Evolutionary conservation across 352 stramenopile genomes (phyloP).

Genomic region (Discostella stelligera): DNA sequence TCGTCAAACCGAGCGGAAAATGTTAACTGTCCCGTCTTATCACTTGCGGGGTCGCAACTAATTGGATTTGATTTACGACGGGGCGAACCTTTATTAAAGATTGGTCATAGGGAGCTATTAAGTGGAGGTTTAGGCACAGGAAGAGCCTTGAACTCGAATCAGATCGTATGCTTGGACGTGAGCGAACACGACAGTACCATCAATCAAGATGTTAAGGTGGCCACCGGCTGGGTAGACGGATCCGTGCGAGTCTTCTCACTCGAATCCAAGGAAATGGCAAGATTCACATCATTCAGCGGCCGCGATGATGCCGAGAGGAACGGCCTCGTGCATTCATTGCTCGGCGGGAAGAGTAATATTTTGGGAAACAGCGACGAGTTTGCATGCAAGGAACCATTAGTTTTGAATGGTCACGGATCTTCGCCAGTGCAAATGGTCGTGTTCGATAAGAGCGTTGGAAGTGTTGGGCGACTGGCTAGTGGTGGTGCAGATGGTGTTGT

Average conservation of each 20-base stretch:
- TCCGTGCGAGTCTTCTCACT: slow-evolving; percentile 75
- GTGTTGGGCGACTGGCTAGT: slow-evolving; percentile 57
- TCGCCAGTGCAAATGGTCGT: slow-evolving; percentile 66
- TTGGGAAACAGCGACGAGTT: slow-evolving; percentile 53
- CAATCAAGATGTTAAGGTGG: slow-evolving; percentile 48
- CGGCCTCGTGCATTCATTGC: slow-evolving; percentile 64
- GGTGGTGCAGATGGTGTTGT: slow-evolving; percentile 76
- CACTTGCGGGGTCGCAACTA: slow-evolving; percentile 64
- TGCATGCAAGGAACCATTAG: slow-evolving; percentile 62
- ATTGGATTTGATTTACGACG: slow-evolving; percentile 65
- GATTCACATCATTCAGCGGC: slow-evolving; percentile 11
- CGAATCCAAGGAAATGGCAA: slow-evolving; percentile 44
- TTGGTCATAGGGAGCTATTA: slow-evolving; percentile 68
- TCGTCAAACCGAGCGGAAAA: slow-evolving; percentile 12
- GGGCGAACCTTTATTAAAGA: slow-evolving; percentile 58
- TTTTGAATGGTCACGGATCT: slow-evolving; percentile 77
- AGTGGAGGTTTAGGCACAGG: slow-evolving; percentile 69
- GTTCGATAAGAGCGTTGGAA: slow-evolving; percentile 59
- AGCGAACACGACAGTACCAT: slow-evolving; percentile 13
- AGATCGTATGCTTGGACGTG: slow-evolving; percentile 70
- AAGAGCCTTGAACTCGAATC: slow-evolving; percentile 66
- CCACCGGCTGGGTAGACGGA: slow-evolving; percentile 79
- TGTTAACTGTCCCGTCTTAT: slow-evolving; percentile 53
- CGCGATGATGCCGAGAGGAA: slow-evolving; percentile 30
- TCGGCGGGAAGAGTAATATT: slow-evolving; percentile 37